Percentiles rank a stretch among this genome's conserved stretches.
Conservation (phyloP, 176 grass and related monocot genomes). For the barley (Hordeum vulgare) region MorexV3_pseudomolecules_assembly NC_058519.1:81660669-81661168, state of each 20-base stretch:
- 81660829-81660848: not conserved
- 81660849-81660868: not conserved
- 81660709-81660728: too few relatives aligned
- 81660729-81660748: too few relatives aligned
- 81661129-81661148: too few relatives aligned
- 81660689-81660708: too few relatives aligned
- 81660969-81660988: conserved; percentile 17
- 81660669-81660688: too few relatives aligned
- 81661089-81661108: not conserved
- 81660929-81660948: not conserved
- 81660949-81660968: not conserved
- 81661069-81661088: not conserved
- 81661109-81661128: too few relatives aligned
- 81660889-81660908: not conserved
- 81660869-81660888: not conserved
- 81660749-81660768: too few relatives aligned
- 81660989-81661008: not conserved
- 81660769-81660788: too few relatives aligned
- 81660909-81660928: not conserved
- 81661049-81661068: conserved; percentile 10
- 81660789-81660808: too few relatives aligned
- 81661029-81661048: not conserved
- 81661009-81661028: not conserved
- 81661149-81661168: not conserved
- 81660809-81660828: not conserved